Base-by-base conservation (phyloP, 805 yeast genomes). In the Starmerella cellae region DNA sequence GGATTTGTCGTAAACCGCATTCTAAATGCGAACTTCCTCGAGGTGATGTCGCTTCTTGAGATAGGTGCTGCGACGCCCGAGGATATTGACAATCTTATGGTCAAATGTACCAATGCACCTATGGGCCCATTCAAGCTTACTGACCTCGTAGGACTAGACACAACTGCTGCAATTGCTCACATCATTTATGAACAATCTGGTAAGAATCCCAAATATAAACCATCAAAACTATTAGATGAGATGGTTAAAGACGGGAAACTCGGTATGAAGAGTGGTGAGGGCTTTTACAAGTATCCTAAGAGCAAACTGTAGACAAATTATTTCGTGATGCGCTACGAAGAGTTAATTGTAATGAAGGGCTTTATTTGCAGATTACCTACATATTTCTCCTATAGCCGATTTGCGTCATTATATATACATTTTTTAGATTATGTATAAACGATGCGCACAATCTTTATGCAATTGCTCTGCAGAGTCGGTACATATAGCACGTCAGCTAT, bases 91-190 rank as follows among this genome's bases (percentile, higher is more conserved):
- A 56, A 51, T 44, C 65, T 65, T 44, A 63, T 65, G 67, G 58
- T 56, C 49, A 56, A 59, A 41, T 69, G 69, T 14, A 64, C 70
- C 42, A 68, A 68, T 17, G 60, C 61, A 65, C 70, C 69, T 19
- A 66, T 65, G 69, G 69, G 69, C 2, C 69, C 69, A 1, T 51
- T 65, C 24, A 58, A 57, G 10, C 55, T 65, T 23, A 67, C 68
- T 6, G 69, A 65, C 44, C 61, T 65, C 39, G 63, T 65, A 36
- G 69, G 69, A 11, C 57, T 65, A 11, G 69, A 65, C 46, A 66
- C 70, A 3, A 60, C 67, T 36, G 51, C 61, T 30, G 58, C 67
- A 23, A 65, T 65, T 45, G 60, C 63, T 62, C 56, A 61, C 37
- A 68, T 64, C 18, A 55, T 65, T 28, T 54, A 63, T 47, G 50